Base-by-base conservation (phyloP, 768 basidiomycete genomes). In the Gautieria morchelliformis region DNA sequence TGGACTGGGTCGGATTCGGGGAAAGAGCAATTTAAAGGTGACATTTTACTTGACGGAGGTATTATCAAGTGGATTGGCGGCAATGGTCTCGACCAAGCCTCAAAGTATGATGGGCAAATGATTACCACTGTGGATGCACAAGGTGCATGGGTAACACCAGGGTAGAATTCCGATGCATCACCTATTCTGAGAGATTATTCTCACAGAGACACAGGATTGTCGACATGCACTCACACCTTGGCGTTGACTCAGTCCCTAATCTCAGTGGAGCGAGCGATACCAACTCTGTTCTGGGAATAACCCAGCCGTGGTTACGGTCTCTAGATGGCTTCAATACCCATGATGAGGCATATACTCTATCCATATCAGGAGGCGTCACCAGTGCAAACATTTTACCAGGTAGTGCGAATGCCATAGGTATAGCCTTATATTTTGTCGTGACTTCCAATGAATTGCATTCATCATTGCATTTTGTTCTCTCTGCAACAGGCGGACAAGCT, bases 241-340 rank as follows among this genome's bases (percentile, higher is more conserved):
- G 82, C 15, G 76, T 81, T 35, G 71, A 64, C 19, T 62, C 81
- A 12, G 69, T 78, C 0, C 86, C 87, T 0, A 63, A 42, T 0
- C 70, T 88, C 1, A 55, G 63, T n/a, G 85, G 83, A 19, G 24
- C 52, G 27, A 64, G 51, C 20, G 88, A 89, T 63, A 75, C 64
- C 27, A 83, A 85, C 65, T 85, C 84, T 11, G 17, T 66, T 35
- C 75, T 80, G 53, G 75, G 74, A 0, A 64, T 68, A 20, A 60
- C 58, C 15, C 53, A 47, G 19, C 59, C 63, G 3, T 63, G 75
- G 59, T 74, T 93, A 8, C 77, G 88, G 37, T 83, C 81, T 30
- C 67, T 92, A 12, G 90, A 94, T 63, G 89, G 79, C 0, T 73
- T 93, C 52, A 90, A 93, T 65, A 89, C 88, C 0, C 87, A 87